Evolutionary conservation across 2,329 filamentous ascomycete genomes (phyloP).

Genomic region (Penicillium crustosum): DNA sequence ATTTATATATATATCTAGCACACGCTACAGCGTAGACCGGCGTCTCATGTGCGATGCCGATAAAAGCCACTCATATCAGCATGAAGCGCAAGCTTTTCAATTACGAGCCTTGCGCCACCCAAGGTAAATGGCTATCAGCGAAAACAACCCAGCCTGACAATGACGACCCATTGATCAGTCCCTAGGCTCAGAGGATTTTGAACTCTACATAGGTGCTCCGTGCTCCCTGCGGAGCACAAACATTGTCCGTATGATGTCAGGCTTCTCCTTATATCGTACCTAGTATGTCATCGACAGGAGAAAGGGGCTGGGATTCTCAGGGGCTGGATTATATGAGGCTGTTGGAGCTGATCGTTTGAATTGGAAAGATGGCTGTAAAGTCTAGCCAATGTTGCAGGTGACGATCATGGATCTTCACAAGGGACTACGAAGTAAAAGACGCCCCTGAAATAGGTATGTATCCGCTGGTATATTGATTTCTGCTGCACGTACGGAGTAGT

Average conservation of each 20-base stretch:
- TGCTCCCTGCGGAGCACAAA: not conserved
- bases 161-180: too few species aligned
- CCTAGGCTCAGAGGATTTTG: not conserved
- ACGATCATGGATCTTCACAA: not conserved
- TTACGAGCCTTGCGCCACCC: not conserved
- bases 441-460: not conserved
- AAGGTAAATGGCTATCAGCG: not conserved
- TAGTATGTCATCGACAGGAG: not conserved
- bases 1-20: not conserved
- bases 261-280: not conserved
- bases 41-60: not conserved
- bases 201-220: not conserved
- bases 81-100: not conserved
- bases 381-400: not conserved
- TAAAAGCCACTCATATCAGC: not conserved
- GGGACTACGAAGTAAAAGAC: not conserved
- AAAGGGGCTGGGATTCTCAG: slow-evolving; percentile 2
- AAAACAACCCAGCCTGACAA: too few species aligned
- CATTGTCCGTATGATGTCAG: not conserved
- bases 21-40: not conserved
- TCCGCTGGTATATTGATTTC: not conserved
- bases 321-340: slow-evolving; percentile 1
- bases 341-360: not conserved
- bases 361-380: not conserved
- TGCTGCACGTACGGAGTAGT: not conserved